phyloP scores from a whole-genome alignment of 495 filamentous ascomycete genomes.

The Lasiosphaeriaceae sp. region DNA sequence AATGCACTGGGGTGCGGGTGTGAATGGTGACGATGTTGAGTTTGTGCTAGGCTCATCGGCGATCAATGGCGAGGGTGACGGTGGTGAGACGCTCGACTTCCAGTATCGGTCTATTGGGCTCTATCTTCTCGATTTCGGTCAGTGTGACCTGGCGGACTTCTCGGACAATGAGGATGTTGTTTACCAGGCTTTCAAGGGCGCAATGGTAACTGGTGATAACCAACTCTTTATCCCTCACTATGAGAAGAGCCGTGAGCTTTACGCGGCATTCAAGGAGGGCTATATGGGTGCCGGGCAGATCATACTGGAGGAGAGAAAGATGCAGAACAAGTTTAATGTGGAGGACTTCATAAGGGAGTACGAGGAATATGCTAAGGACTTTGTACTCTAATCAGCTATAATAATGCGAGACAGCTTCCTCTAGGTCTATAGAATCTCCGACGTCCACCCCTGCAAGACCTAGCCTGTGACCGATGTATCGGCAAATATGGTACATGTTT shows the following conservation, averaged over 20 bases:
- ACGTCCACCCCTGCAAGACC: too few species aligned
- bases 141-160: conserved; percentile 14
- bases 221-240: conserved; percentile 21
- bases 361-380: conserved; percentile 20
- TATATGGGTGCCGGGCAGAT: conserved; percentile 7
- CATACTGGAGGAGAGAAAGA: conserved; percentile 8
- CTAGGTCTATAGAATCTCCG: too few species aligned
- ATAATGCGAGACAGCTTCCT: too few species aligned
- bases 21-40: conserved; percentile 28
- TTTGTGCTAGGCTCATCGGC: conserved; percentile 28
- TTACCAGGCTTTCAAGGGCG: conserved; percentile 18
- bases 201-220: conserved; percentile 18
- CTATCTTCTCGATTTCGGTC: conserved; percentile 20
- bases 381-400: too few species aligned
- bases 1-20: conserved; percentile 26
- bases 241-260: conserved; percentile 9
- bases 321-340: conserved; percentile 11
- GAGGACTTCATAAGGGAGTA: conserved; percentile 17
- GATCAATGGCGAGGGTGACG: not conserved
- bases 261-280: conserved; percentile 6
- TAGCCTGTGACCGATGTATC: too few species aligned
- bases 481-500: too few species aligned
- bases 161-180: conserved; percentile 11
- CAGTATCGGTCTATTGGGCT: conserved; percentile 10
- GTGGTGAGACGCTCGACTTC: not conserved